These are phyloP conservation scores for Zasmidium citrigriseum DNA, from an alignment of 2,329 filamentous ascomycete species.

Conservation along the genomic window DNA sequence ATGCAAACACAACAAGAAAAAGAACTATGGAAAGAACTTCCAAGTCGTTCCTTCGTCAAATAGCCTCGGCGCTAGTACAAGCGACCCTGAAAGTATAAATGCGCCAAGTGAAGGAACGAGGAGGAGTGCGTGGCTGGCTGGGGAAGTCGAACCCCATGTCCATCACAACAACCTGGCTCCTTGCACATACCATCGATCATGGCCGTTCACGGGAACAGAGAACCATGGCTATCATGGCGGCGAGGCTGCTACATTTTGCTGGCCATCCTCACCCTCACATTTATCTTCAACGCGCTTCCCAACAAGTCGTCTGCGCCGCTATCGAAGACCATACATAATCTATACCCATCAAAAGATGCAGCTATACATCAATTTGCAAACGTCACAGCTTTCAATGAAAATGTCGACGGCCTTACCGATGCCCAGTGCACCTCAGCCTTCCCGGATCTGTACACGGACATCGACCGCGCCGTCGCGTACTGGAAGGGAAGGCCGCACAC, in stretches of 20 bases:
- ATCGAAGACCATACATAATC: no score
- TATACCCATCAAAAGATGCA: no score
- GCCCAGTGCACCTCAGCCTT: slow-evolving; percentile 30
- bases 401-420: neutral
- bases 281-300: neutral
- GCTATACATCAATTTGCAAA: neutral
- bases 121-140: no score
- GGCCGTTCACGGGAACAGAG: neutral
- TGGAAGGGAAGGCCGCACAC: slow-evolving; percentile 19
- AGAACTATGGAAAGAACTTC: no score
- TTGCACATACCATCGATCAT: no score
- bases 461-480: slow-evolving; percentile 27
- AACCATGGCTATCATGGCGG: neutral
- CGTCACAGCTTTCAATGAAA: neutral
- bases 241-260: neutral
- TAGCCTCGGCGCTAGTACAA: no score
- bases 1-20: no score
- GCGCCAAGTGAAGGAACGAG: no score
- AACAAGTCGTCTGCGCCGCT: neutral
- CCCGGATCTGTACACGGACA: slow-evolving; percentile 30
- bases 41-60: no score
- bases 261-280: neutral
- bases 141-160: no score
- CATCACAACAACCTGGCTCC: no score
- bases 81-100: no score